These are phyloP conservation scores for Monilinia aucupariae DNA, from an alignment of 2,329 filamentous ascomycete genomes.

Conservation along the genomic window DNA sequence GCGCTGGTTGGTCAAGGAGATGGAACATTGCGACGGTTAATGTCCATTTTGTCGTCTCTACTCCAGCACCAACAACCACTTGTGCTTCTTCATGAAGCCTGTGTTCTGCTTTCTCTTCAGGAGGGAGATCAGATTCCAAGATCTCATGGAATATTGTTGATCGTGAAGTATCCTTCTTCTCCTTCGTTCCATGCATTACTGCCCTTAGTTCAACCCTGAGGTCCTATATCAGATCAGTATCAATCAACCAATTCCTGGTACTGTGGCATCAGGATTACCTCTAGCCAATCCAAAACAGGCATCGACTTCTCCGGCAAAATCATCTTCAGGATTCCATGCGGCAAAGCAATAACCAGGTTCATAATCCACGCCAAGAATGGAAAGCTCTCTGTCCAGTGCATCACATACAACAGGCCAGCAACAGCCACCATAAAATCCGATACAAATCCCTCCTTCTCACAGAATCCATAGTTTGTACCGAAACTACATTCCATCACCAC, in stretches of 20 bases:
- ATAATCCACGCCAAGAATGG: conserved; percentile 1
- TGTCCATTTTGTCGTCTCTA: conserved; percentile 37
- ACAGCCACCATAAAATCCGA: conserved; percentile 7
- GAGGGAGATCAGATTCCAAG: conserved; percentile 32
- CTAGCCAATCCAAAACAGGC: conserved; percentile 5
- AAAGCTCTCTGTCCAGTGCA: conserved; percentile 9
- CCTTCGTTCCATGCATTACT: conserved; percentile 8
- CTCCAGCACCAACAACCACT: conserved; percentile 36
- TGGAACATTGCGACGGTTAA: conserved; percentile 37
- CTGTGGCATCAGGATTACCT: background rate
- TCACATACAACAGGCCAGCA: background rate
- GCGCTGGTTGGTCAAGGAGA: conserved; percentile 35
- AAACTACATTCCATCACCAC: conserved; percentile 30
- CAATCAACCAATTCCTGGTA: background rate
- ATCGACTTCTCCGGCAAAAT: background rate
- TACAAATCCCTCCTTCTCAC: background rate
- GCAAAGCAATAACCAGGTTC: conserved; percentile 2
- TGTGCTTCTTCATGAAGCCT: conserved; percentile 36
- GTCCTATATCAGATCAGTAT: background rate
- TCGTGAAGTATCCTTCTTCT: conserved; percentile 13
- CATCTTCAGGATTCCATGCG: background rate
- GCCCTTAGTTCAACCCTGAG: conserved; percentile 1
- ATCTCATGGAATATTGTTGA: conserved; percentile 29
- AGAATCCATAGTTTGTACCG: conserved; percentile 6
- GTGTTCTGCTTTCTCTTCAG: conserved; percentile 34